Conservation (phyloP, 75 land plant genomes). For the Picea glauca region DNA sequence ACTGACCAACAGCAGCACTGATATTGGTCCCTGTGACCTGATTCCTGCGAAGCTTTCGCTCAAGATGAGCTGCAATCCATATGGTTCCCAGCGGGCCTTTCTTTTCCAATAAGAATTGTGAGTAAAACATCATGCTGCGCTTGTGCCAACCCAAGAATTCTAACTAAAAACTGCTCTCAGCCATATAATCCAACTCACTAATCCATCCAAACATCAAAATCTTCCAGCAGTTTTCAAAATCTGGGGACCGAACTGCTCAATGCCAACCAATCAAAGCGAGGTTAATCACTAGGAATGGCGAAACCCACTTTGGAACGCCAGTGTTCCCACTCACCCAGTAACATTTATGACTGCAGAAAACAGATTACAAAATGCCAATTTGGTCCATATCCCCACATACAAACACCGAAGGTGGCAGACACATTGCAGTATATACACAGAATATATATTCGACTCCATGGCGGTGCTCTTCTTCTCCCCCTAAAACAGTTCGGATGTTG, state of each 20-base stretch:
- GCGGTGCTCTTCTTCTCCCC: neutral
- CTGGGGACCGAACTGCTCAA: neutral
- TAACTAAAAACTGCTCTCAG: neutral
- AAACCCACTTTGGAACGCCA: neutral
- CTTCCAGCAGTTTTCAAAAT: neutral
- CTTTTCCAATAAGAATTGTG: slow-evolving; percentile 47
- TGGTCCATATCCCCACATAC: neutral
- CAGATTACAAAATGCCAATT: neutral
- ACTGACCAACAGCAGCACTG: slow-evolving; percentile 51
- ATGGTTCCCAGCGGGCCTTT: slow-evolving; percentile 66
- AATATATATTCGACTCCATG: neutral
- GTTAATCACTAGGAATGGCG: neutral
- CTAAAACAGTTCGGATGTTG: neutral
- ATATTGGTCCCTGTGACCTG: slow-evolving; percentile 50
- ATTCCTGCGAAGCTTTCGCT: slow-evolving; percentile 51
- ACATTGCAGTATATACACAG: neutral
- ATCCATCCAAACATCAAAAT: neutral
- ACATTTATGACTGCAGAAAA: neutral
- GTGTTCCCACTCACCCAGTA: neutral
- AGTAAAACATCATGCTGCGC: slow-evolving; percentile 45
- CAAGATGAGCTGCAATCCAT: slow-evolving; percentile 72
- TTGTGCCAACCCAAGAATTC: neutral
- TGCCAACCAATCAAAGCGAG: neutral
- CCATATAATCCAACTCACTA: neutral
- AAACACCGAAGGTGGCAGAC: neutral